Evolutionary conservation across 257 asterid species (phyloP), one percentile per base, ranked within the genome.

Genomic region (Thymus quinquecostatus): DNA sequence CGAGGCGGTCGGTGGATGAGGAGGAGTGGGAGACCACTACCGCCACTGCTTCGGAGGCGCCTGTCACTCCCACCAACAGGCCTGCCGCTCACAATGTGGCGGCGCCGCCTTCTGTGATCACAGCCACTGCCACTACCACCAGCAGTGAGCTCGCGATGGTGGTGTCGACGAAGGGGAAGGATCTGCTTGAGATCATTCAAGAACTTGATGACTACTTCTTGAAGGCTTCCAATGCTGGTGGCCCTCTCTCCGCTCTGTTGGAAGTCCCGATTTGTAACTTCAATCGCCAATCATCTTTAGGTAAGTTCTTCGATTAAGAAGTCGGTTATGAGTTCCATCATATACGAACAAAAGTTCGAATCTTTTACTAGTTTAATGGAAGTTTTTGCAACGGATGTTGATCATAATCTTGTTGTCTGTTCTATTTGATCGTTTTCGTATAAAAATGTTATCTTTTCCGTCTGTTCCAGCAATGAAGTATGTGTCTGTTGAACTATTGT

Each of bases 191-290:
- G 88, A 89, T 92, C 80, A 85, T 92, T 48, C 83, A 80, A 66
- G 97, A 95, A 66, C 85, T 95, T 7, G 95, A 92, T 79, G 98
- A 92, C 65, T 95, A 89, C 79, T 95, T 95, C 79, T 77, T 89
- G 62, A 85, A 86, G 66, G 96, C 99, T 59, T 96, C 97, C 43
- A 83, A 86, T 80, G 95, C 99, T 9, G 98, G 96, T 70, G 88
- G 79, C 21, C 84, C 87, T 62, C 94, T 92, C 74, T 92, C 99
- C 0, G 71, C 78, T 68, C 80, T 89, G 45, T 83, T 95, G 75
- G 96, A 92, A 75, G 88, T 95, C 75, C 99, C 99, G 14, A 50
- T 82, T 64, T 75, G 88, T 73, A 78, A 70, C 55, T 79, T 92
- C 71, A 81, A 82, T 79, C 89, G 85, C 81, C 87, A 88, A 63